Conservation (phyloP, 192 early-diverging fungal genomes). For the Coemansia sp. region DNA sequence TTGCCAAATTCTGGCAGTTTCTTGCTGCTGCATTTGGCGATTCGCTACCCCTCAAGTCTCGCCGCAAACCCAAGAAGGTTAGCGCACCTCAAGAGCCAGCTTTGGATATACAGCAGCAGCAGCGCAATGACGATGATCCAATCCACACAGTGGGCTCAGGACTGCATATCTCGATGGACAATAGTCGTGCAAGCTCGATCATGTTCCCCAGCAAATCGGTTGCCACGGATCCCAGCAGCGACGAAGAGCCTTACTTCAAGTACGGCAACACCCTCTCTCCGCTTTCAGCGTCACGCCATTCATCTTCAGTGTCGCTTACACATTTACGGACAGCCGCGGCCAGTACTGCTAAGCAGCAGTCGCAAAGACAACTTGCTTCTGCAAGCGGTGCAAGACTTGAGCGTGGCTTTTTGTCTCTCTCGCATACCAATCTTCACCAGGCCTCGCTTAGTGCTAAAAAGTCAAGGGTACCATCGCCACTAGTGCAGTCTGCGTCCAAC, state of each 20-base stretch:
- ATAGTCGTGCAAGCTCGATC: slow-evolving; percentile 43
- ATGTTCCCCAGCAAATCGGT: slow-evolving; percentile 44
- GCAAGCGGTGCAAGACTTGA: slow-evolving; percentile 8
- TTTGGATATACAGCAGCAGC: neutral
- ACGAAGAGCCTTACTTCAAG: slow-evolving; percentile 21
- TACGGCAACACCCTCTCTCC: slow-evolving; percentile 1
- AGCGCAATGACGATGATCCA: neutral
- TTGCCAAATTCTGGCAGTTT: slow-evolving; percentile 47
- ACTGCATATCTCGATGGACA: slow-evolving; percentile 11
- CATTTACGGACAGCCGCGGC: neutral
- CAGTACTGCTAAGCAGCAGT: neutral
- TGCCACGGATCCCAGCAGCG: slow-evolving; percentile 19
- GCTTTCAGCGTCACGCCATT: neutral
- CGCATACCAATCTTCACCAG: slow-evolving; percentile 47
- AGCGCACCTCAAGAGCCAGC: neutral
- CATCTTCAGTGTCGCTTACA: slow-evolving; percentile 15
- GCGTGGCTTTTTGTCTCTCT: slow-evolving; percentile 30
- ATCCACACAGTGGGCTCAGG: neutral
- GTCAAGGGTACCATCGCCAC: slow-evolving; percentile 13
- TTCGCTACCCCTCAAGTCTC: slow-evolving; percentile 25
- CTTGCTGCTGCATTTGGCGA: slow-evolving; percentile 37
- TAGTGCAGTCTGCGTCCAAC: slow-evolving; percentile 14
- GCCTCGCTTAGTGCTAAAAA: slow-evolving; percentile 3
- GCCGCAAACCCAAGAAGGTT: slow-evolving; percentile 5
- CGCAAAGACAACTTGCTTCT: neutral